Conservation (phyloP, 805 yeast species). For the Saccharomycopsis olivae region DNA sequence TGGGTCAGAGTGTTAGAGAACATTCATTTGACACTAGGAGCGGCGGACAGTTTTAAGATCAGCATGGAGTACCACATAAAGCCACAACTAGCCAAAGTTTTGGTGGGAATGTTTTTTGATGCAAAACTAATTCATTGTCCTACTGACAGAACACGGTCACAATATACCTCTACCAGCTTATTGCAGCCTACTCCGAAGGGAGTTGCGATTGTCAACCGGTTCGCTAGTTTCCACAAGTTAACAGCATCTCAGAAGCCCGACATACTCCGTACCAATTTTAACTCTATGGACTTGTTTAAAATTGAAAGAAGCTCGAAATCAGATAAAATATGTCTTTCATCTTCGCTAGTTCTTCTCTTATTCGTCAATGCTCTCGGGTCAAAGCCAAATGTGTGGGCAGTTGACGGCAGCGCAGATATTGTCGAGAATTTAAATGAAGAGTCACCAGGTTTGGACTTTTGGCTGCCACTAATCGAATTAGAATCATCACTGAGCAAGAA, state of each 20-base stretch:
- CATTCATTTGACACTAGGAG: too few species aligned
- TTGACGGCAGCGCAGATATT: too few species aligned
- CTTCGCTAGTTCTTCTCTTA: conserved; percentile 52
- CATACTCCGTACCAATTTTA: conserved; percentile 46
- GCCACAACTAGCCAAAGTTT: conserved; percentile 34
- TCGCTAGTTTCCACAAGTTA: conserved; percentile 47
- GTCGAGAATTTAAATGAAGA: too few species aligned
- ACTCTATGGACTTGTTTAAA: conserved; percentile 58
- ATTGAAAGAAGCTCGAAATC: conserved; percentile 55
- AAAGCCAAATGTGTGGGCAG: conserved; percentile 62
- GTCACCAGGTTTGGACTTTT: too few species aligned
- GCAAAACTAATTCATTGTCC: conserved; percentile 68
- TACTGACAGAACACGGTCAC: conserved; percentile 51
- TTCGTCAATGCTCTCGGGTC: conserved; percentile 56
- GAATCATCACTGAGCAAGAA: too few species aligned
- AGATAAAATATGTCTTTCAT: conserved; percentile 52
- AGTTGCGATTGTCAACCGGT: conserved; percentile 53
- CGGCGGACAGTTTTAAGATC: too few species aligned
- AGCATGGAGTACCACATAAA: too few species aligned
- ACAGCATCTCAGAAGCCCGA: conserved; percentile 29
- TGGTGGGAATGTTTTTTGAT: conserved; percentile 42
- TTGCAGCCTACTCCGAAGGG: conserved; percentile 93
- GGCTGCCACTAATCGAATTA: too few species aligned
- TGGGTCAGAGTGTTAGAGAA: too few species aligned
- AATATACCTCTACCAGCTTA: conserved; percentile 31